Evolutionary conservation across 2,329 filamentous ascomycete species (phyloP).

Genomic region (Aspergillus ochraceus): DNA sequence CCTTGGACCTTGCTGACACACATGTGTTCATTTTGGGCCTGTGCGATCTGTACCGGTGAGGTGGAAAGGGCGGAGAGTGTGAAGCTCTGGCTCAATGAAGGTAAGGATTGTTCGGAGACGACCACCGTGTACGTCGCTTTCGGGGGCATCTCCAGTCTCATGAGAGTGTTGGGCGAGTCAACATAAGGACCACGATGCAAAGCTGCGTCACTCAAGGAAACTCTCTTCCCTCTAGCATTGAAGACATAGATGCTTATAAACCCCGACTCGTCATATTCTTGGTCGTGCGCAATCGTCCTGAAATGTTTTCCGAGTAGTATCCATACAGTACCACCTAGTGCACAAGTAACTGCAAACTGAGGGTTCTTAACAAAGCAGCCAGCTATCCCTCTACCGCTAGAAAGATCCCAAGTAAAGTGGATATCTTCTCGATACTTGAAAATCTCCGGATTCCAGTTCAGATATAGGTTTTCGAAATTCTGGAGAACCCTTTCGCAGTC

Average conservation of each 20-base stretch:
- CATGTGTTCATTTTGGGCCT: conserved; percentile 62
- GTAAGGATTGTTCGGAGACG: conserved; percentile 75
- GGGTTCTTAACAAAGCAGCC: conserved; percentile 71
- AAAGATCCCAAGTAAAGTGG: conserved; percentile 82
- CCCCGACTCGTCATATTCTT: conserved; percentile 58
- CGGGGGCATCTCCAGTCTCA: conserved; percentile 66
- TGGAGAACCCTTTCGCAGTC: conserved; percentile 82
- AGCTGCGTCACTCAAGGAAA: conserved; percentile 72
- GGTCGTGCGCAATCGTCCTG: conserved; percentile 53
- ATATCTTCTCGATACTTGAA: conserved; percentile 82
- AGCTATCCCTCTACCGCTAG: conserved; percentile 56
- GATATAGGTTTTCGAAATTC: conserved; percentile 91
- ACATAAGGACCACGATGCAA: conserved; percentile 81
- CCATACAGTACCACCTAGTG: conserved; percentile 68
- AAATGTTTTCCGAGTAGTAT: conserved; percentile 86
- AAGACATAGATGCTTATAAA: conserved; percentile 90
- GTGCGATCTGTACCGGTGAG: conserved; percentile 58
- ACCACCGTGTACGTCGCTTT: conserved; percentile 62
- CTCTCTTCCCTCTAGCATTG: conserved; percentile 65
- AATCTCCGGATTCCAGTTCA: conserved; percentile 92
- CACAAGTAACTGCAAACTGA: conserved; percentile 57
- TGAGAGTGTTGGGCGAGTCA: conserved; percentile 87
- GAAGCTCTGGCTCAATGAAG: conserved; percentile 74
- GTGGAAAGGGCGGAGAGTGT: conserved; percentile 81
- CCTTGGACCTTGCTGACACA: conserved; percentile 61